Evolutionary conservation across 2,329 filamentous ascomycete species (phyloP).

Genomic region (Waltergamsia citrina): DNA sequence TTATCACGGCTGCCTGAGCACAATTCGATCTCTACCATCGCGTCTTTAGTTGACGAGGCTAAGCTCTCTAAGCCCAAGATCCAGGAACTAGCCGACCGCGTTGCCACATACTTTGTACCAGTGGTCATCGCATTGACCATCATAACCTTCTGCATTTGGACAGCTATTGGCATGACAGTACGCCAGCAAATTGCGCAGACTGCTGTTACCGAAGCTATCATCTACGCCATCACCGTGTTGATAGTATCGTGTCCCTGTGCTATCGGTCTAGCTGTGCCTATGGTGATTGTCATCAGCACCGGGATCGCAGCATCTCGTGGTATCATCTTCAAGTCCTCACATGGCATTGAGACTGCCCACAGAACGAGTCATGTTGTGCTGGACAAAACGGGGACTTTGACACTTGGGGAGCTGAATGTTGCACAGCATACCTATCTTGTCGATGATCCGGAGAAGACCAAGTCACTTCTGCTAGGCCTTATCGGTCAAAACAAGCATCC

Average conservation of each 20-base stretch:
- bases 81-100: slow-evolving; percentile 48
- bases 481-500: slow-evolving; percentile 38
- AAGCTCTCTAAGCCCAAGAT: slow-evolving; percentile 46
- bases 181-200: slow-evolving; percentile 24
- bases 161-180: slow-evolving; percentile 24
- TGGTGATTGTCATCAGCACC: slow-evolving; percentile 53
- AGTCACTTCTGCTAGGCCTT: slow-evolving; percentile 18
- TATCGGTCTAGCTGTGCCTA: slow-evolving; percentile 55
- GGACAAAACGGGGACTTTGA: slow-evolving; percentile 58
- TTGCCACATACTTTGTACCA: slow-evolving; percentile 52
- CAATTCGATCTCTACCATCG: slow-evolving; percentile 53
- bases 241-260: slow-evolving; percentile 57
- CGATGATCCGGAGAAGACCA: slow-evolving; percentile 12
- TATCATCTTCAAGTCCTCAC: slow-evolving; percentile 48
- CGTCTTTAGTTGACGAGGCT: slow-evolving; percentile 48
- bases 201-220: slow-evolving; percentile 19
- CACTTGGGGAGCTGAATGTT: slow-evolving; percentile 29
- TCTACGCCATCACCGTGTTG: slow-evolving; percentile 34
- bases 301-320: slow-evolving; percentile 47
- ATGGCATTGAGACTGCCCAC: slow-evolving; percentile 39
- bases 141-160: slow-evolving; percentile 43
- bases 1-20: slow-evolving; percentile 41
- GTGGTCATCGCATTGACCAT: slow-evolving; percentile 36
- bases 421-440: too few species aligned
- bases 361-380: slow-evolving; percentile 49